A percentile compares a stretch with the other conserved stretches of the same genome.
These are phyloP conservation scores for Linnemannia exigua DNA, from an alignment of 192 early-diverging fungal species.

Conservation along the genomic window DNA sequence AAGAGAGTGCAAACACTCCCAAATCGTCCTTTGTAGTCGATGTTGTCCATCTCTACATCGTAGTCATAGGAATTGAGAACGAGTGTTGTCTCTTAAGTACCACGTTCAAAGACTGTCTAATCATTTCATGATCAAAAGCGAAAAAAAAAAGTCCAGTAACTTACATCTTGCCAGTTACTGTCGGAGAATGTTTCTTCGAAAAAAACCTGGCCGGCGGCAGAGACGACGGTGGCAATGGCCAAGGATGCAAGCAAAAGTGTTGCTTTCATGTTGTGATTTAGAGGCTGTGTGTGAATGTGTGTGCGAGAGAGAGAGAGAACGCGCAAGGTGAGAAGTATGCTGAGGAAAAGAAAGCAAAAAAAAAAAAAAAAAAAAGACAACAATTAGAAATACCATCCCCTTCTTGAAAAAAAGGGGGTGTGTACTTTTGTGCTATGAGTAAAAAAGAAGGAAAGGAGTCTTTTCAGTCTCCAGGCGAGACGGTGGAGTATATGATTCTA, in stretches of 20 bases:
- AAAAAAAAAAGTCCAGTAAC: neutral
- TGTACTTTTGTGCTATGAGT: neutral
- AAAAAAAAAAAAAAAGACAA: neutral
- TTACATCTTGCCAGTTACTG: conserved; percentile 67
- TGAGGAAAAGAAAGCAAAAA: neutral
- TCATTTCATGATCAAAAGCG: too few relatives aligned
- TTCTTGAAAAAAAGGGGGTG: neutral
- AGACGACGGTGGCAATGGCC: conserved; percentile 51
- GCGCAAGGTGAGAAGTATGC: neutral
- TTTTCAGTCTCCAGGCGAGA: neutral
- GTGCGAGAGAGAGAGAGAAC: neutral
- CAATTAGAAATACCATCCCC: neutral
- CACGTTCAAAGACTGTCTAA: too few relatives aligned
- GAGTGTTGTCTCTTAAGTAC: too few relatives aligned
- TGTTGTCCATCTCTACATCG: too few relatives aligned
- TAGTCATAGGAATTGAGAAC: too few relatives aligned
- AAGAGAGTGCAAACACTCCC: too few relatives aligned
- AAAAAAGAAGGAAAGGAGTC: neutral
- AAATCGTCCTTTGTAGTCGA: too few relatives aligned
- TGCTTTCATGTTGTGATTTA: conserved; percentile 43
- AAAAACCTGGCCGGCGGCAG: conserved; percentile 65
- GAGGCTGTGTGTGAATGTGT: neutral
- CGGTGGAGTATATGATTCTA: neutral
- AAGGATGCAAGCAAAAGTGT: conserved; percentile 51
- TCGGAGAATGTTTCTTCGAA: conserved; percentile 89